Base-by-base conservation (phyloP, 2,329 filamentous ascomycete genomes). In the Nothopassalora personata region DNA sequence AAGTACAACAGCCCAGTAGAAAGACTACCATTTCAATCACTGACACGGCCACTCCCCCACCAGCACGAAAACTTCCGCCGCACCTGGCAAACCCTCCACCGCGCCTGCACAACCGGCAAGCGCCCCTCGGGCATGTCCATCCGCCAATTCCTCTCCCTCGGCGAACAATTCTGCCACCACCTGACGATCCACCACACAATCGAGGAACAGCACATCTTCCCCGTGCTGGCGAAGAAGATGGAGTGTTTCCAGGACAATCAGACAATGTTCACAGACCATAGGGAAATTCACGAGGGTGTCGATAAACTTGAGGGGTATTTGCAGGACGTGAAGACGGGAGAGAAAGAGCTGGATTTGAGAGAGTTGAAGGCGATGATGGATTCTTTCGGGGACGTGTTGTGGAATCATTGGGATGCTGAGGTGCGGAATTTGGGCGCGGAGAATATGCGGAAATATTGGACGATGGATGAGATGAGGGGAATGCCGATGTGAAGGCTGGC, bases 381-480 rank as follows among this genome's bases (percentile, higher is more conserved):
- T 73, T 74, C 73, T 4, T 96, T 92, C 83, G 89, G 89, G 10
- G 78, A 79, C 9, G 89, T 96, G 63, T 73, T 96, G 52, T 93
- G 90, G 89, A 78, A 77, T 69, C 91, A 96, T 79, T 76, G 96
- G 60, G 89, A 94, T 68, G 86, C 92, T 67, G 91, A 96, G 79
- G 91, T 96, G 7, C 77, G 80, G 73, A 83, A 88, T 65, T 74
- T 96, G 33, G 84, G 87, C 1, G 91, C 91, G 48, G 89, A 94
- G 73, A 95, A 93, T 72, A 96, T 96, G 91, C 81, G 90, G 66
- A 84, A 80, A 73, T 91, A 89, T 73, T 96, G 90, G 89, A 88
- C 80, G 0, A 66, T 85, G 60, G 84, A 89, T 50, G 91, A 96
- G 79, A 86, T 96, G 73, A 78, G 75, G 72, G 75, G 76, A 54